phyloP scores from a whole-genome alignment of 2,329 filamentous ascomycete species.

The Pleomassaria siparia region DNA sequence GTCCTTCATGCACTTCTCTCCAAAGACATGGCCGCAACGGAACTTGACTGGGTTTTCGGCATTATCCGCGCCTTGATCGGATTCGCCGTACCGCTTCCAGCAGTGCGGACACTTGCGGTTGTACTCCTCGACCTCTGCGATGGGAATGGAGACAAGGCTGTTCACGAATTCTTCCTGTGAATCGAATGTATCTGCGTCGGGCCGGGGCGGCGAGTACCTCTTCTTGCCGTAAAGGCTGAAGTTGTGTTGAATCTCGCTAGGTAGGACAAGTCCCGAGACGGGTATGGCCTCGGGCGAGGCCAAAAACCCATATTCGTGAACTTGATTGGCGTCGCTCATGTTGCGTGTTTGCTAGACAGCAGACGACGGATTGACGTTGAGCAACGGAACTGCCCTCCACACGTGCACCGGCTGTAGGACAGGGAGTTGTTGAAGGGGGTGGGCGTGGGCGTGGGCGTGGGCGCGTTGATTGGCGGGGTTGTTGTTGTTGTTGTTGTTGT shows the following conservation, averaged over 20 bases:
- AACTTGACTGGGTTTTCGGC: constrained; percentile 19
- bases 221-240: constrained; percentile 3
- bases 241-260: background rate
- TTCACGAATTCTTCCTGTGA: constrained; percentile 20
- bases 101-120: constrained; percentile 18
- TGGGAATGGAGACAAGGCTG: constrained; percentile 8
- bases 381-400: too few species aligned
- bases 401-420: too few species aligned
- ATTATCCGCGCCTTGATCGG: constrained; percentile 17
- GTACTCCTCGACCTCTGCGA: constrained; percentile 10
- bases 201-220: constrained; percentile 12
- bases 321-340: too few species aligned
- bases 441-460: too few species aligned
- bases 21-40: constrained; percentile 19
- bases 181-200: constrained; percentile 15
- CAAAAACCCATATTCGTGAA: too few species aligned
- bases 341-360: too few species aligned
- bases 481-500: too few species aligned
- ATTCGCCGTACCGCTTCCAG: constrained; percentile 22
- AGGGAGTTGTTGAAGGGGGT: too few species aligned
- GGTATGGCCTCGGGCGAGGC: too few species aligned
- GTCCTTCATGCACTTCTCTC: constrained; percentile 17
- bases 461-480: too few species aligned
- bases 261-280: too few species aligned
- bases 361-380: too few species aligned